Conservation (phyloP, 768 basidiomycete species). For the Gloeophyllum trabeum region DNA sequence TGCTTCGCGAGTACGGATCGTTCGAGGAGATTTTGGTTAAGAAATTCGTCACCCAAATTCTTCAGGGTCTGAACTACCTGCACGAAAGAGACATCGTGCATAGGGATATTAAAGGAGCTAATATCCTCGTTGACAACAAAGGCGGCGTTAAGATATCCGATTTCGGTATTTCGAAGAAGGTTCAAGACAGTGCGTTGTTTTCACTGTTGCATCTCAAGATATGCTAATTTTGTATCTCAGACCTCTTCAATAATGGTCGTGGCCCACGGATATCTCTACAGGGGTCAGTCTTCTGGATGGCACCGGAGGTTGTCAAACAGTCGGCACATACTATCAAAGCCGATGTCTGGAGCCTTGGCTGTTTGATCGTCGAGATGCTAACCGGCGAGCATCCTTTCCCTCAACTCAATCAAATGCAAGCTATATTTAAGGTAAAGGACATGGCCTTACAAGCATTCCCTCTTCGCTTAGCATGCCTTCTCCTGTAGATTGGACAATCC, state of each 20-base stretch:
- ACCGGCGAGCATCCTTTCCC: slow-evolving; percentile 96
- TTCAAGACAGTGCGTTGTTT: slow-evolving; percentile 88
- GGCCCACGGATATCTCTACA: slow-evolving; percentile 88
- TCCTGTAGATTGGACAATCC: slow-evolving; percentile 70
- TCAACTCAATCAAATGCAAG: slow-evolving; percentile 96
- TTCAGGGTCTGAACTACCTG: slow-evolving; percentile 81
- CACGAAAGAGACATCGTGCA: slow-evolving; percentile 94
- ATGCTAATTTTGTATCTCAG: too few species aligned
- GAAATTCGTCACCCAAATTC: slow-evolving; percentile 88
- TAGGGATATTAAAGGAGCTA: slow-evolving; percentile 97
- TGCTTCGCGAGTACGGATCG: slow-evolving; percentile 84
- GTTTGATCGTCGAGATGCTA: slow-evolving; percentile 92
- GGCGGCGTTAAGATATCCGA: slow-evolving; percentile 97
- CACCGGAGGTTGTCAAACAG: slow-evolving; percentile 96
- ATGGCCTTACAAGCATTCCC: neutral
- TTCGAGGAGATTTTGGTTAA: slow-evolving; percentile 89
- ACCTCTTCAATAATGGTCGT: too few species aligned
- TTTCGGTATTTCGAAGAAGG: slow-evolving; percentile 95
- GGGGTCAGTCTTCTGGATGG: slow-evolving; percentile 99
- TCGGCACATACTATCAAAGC: slow-evolving; percentile 85
- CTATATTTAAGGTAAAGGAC: slow-evolving; percentile 79
- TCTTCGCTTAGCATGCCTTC: neutral
- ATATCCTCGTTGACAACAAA: slow-evolving; percentile 97
- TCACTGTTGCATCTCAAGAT: too few species aligned
- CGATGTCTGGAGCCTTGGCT: slow-evolving; percentile 95